Percentiles rank a stretch among this genome's conserved stretches.
Evolutionary conservation across 768 basidiomycete genomes (phyloP).

Genomic region (Kwoniella newhampshirensis): DNA sequence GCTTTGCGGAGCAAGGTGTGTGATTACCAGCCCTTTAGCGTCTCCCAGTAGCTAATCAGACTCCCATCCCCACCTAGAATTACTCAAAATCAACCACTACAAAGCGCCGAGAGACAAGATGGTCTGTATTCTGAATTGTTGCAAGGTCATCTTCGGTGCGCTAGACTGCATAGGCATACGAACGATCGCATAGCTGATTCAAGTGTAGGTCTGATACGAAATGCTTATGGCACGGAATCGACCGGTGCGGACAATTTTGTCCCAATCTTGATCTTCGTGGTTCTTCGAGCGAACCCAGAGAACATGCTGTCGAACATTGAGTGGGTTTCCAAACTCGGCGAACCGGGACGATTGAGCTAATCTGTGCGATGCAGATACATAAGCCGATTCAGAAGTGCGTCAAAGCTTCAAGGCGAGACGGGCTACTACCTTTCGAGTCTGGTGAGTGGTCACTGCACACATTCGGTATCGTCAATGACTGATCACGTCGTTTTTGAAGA

Average conservation of each 20-base stretch:
- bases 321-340: no score
- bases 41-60: no score
- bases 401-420: slow-evolving; percentile 87
- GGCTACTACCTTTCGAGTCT: slow-evolving; percentile 96
- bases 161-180: slow-evolving; percentile 27
- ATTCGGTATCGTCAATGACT: not conserved
- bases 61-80: slow-evolving; percentile 58
- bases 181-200: not conserved
- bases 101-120: slow-evolving; percentile 98
- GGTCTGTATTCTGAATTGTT: slow-evolving; percentile 94
- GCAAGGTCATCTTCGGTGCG: slow-evolving; percentile 98
- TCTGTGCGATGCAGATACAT: slow-evolving; percentile 79
- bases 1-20: slow-evolving; percentile 52
- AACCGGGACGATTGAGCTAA: no score
- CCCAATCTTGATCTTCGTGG: slow-evolving; percentile 89
- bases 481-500: slow-evolving; percentile 58
- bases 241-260: slow-evolving; percentile 81
- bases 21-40: no score
- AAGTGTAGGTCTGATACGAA: slow-evolving; percentile 75
- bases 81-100: slow-evolving; percentile 96
- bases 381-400: slow-evolving; percentile 85
- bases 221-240: slow-evolving; percentile 68
- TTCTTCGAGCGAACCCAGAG: slow-evolving; percentile 89
- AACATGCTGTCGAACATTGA: slow-evolving; percentile 94
- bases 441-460: slow-evolving; percentile 57